Percentiles rank a stretch among this genome's conserved stretches.
Evolutionary conservation across 2,329 filamentous ascomycete species (phyloP).

Genomic region (Diaporthe batatas): DNA sequence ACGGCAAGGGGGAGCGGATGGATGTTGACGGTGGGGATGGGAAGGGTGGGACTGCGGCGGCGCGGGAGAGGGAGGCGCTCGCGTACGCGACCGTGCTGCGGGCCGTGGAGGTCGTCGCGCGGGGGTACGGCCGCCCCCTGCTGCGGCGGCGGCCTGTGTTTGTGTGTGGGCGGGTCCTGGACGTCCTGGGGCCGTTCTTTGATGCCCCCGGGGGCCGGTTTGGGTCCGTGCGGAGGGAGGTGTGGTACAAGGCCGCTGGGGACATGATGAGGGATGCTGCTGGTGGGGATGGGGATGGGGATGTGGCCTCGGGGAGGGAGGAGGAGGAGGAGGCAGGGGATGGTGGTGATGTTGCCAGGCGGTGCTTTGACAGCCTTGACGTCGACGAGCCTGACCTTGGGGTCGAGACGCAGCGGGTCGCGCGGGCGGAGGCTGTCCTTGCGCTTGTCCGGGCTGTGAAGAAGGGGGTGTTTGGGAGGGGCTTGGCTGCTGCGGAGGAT

Average conservation of each 20-base stretch:
- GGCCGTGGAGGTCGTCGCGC: slow-evolving; percentile 64
- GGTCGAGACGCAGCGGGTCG: slow-evolving; percentile 64
- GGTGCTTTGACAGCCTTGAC: slow-evolving; percentile 63
- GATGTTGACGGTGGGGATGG: slow-evolving; percentile 68
- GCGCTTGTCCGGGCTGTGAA: slow-evolving; percentile 58
- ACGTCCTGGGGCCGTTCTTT: slow-evolving; percentile 58
- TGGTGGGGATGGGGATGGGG: slow-evolving; percentile 31
- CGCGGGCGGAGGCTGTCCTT: slow-evolving; percentile 60
- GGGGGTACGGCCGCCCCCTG: slow-evolving; percentile 60
- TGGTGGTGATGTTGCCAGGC: slow-evolving; percentile 46
- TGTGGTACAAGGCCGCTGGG: slow-evolving; percentile 65
- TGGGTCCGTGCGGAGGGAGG: slow-evolving; percentile 59
- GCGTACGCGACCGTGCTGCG: slow-evolving; percentile 60
- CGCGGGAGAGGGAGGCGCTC: slow-evolving; percentile 52
- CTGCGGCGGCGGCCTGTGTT: slow-evolving; percentile 54
- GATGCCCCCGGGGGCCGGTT: slow-evolving; percentile 51
- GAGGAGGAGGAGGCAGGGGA: slow-evolving; percentile 40
- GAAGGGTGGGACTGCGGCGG: slow-evolving; percentile 49
- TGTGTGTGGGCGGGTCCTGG: slow-evolving; percentile 57
- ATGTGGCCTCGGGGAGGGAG: background rate
- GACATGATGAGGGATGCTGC: slow-evolving; percentile 62
- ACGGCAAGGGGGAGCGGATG: slow-evolving; percentile 60
- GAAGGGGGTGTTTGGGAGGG: slow-evolving; percentile 58
- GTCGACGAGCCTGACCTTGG: slow-evolving; percentile 60
- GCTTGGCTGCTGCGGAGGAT: too few species aligned